Evolutionary conservation across 2,329 filamentous ascomycete species (phyloP).

Genomic region (Volutella citrinella): DNA sequence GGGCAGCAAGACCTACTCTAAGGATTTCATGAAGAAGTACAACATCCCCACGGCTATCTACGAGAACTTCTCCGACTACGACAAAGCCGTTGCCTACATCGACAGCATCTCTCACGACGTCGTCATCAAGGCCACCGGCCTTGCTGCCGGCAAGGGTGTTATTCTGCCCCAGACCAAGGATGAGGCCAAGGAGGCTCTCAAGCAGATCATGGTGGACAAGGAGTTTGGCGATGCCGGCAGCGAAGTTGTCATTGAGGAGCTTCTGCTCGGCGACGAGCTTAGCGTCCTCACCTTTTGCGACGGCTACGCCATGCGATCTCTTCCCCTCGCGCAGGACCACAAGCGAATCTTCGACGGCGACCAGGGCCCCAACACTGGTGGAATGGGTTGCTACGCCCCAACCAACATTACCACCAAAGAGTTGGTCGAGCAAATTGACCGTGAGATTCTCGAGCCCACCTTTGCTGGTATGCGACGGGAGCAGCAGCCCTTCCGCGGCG

Average conservation of each 20-base stretch:
- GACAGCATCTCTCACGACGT: slow-evolving; percentile 68
- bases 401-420: slow-evolving; percentile 74
- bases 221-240: slow-evolving; percentile 84
- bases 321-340: slow-evolving; percentile 94
- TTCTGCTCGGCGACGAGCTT: slow-evolving; percentile 85
- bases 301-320: slow-evolving; percentile 75
- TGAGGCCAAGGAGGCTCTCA: slow-evolving; percentile 78
- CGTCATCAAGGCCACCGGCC: slow-evolving; percentile 90
- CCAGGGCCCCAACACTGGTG: slow-evolving; percentile 87
- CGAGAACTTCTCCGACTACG: slow-evolving; percentile 80
- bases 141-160: slow-evolving; percentile 94
- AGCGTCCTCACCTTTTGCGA: slow-evolving; percentile 91
- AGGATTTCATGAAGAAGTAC: slow-evolving; percentile 94
- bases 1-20: slow-evolving; percentile 94
- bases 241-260: slow-evolving; percentile 95
- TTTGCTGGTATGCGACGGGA: slow-evolving; percentile 85
- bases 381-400: slow-evolving; percentile 97
- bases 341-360: slow-evolving; percentile 93
- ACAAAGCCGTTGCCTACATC: slow-evolving; percentile 70
- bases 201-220: slow-evolving; percentile 85
- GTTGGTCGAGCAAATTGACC: slow-evolving; percentile 75
- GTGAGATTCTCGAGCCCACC: slow-evolving; percentile 82
- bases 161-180: slow-evolving; percentile 79
- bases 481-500: slow-evolving; percentile 68
- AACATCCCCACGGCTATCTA: slow-evolving; percentile 89